These are phyloP conservation scores for Aphelidium insulamus DNA, from an alignment of 371 early-diverging fungal genomes.

Conservation along the genomic window DNA sequence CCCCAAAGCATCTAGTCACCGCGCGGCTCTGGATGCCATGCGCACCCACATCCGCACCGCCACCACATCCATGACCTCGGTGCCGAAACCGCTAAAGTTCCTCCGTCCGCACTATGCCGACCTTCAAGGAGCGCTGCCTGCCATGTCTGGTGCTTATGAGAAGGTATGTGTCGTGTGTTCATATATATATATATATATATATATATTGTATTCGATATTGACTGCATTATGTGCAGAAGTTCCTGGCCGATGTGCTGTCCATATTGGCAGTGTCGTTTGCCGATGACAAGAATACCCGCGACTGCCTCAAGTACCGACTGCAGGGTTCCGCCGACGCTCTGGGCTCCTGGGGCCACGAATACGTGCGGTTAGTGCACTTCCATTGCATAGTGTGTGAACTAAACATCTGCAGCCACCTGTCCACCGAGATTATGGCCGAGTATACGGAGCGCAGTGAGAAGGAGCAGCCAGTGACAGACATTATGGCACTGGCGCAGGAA, in stretches of 20 bases:
- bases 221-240: constrained; percentile 23
- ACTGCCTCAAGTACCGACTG: constrained; percentile 61
- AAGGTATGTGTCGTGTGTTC: constrained; percentile 29
- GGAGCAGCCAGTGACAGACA: constrained; percentile 30
- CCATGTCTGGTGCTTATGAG: constrained; percentile 48
- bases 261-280: constrained; percentile 88
- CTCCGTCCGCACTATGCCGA: constrained; percentile 61
- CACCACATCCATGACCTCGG: constrained; percentile 92
- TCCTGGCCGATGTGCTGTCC: constrained; percentile 84
- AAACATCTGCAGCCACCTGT: constrained; percentile 36
- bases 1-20: constrained; percentile 16
- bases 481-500: constrained; percentile 46
- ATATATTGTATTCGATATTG: too few relatives aligned
- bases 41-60: constrained; percentile 74
- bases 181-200: too few relatives aligned
- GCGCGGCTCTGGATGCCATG: constrained; percentile 63
- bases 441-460: constrained; percentile 32
- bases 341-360: constrained; percentile 97
- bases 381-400: not conserved
- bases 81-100: constrained; percentile 93
- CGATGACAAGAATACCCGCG: constrained; percentile 48
- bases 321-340: constrained; percentile 55
- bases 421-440: constrained; percentile 77
- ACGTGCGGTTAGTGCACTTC: constrained; percentile 38
- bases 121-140: constrained; percentile 38